Evolutionary conservation across 2,329 filamentous ascomycete species (phyloP), one percentile per base, ranked within the genome.

Genomic region (Colletotrichum cordylinicola): DNA sequence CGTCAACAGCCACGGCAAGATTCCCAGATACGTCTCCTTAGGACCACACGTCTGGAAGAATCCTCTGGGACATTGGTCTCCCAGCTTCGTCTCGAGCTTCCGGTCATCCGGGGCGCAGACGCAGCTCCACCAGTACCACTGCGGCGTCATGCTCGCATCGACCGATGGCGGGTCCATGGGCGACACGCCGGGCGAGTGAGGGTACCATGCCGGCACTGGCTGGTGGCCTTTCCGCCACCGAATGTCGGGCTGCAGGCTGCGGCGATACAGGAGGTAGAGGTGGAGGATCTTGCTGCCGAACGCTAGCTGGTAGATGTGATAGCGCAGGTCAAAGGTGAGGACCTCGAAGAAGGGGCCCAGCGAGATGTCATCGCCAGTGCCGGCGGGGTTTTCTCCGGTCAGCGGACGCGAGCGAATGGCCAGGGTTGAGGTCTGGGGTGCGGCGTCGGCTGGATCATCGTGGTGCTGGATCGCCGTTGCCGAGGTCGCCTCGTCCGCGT

Each of bases 111-210:
- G 74, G 52, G 62, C 74, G 48, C 76, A 77, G 24, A 77, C 74
- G 67, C 76, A 77, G 31, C 74, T 77, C 76, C 76, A 77, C 76
- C 76, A 77, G 62, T 77, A 74, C 76, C 76, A 77, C 62, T 76
- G 70, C 55, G 76, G 74, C 58, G 62, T 35, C 43, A 67, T 65
- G 67, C 37, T 70, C 18, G 70, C 67, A 43, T 77, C 70, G 10
- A 33, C 74, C n/a, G 64, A 77, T 7, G 73, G 75, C 52, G 74
- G 74, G 52, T 77, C 76, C 65, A 76, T 73, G 39, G 65, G 55
- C 31, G 74, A 77, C 6, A 77, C 76, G 70, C 74, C 62, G 1
- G 76, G 74, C 21, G 76, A 77, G 70, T 76, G 70, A 56, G 74
- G 76, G 2, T 73, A 77, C 73, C 69, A 77, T 13, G 68, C 68